Base-by-base conservation (phyloP, 2,329 filamentous ascomycete species). In the Sporothrix variecibatus region DNA sequence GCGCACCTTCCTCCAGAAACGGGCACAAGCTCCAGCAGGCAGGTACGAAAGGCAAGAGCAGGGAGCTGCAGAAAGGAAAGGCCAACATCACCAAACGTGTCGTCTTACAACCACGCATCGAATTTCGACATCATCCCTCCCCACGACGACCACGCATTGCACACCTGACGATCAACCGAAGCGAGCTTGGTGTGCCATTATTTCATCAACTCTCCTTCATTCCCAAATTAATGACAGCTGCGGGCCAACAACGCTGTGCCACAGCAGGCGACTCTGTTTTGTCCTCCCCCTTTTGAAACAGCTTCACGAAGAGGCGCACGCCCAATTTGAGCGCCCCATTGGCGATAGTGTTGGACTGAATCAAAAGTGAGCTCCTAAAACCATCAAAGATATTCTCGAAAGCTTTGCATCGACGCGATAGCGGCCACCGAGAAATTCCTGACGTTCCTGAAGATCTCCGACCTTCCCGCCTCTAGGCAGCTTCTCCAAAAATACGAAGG, bases 71-170 rank as follows among this genome's bases (percentile, higher is more conserved):
- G 40, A 67, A 3, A 34, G 34, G 34, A 34, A 67, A 46, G 38
- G 62, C 58, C n/a, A 46, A 28, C 62, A 67, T 67, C 62, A 28
- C 62, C 62, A 67, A 65, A 67, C 62, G 62, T 67, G 62, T 46
- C 62, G 62, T 67, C 34, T 49, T 46, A 67, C 62, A 67, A 28
- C 62, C 26, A 23, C 11, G 51, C 51, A 23, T 56, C 51, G 43
- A 28, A 17, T 38, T 31, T 51, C 43, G 65, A 68, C 65, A 34
- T 4, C 65, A 34, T 49, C 20, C 43, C 9, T 3, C 3, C 15
- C 40, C 7, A 51, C 65, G 43, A 15, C 38, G 65, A 12, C 17
- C 43, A 23, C 65, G 15, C 26, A 68, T 51, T 34, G 23, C 64
- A 51, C 40, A 12, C 43, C 15, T 5, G 12, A 34, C 65, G 43